Evolutionary conservation across 495 filamentous ascomycete species (phyloP).

Genomic region (Neurospora sp.): DNA sequence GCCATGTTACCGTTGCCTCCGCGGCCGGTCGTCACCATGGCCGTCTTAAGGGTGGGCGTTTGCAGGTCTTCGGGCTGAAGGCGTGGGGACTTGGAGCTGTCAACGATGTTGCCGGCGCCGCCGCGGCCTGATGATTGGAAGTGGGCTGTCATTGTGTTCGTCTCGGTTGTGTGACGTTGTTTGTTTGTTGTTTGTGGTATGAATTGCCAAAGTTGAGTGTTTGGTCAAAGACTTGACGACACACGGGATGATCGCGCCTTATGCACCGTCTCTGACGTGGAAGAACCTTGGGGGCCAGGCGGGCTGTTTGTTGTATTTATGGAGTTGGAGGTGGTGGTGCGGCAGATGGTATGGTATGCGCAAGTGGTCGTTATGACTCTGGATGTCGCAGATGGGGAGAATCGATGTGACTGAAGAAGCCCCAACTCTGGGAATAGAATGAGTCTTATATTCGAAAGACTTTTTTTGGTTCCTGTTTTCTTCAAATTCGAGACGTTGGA

Average conservation of each 20-base stretch:
- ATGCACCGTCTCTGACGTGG: neutral
- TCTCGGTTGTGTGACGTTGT: neutral
- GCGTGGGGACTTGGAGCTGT: constrained; percentile 38
- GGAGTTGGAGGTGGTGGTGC: neutral
- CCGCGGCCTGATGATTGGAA: constrained; percentile 41
- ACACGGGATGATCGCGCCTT: neutral
- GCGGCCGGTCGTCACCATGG: constrained; percentile 71
- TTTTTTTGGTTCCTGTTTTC: neutral
- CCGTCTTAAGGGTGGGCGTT: constrained; percentile 74
- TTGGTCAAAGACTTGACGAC: neutral
- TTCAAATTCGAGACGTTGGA: neutral
- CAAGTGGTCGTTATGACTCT: neutral
- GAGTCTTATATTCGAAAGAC: neutral
- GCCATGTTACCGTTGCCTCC: constrained; percentile 65
- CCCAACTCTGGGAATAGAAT: neutral
- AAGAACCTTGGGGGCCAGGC: neutral
- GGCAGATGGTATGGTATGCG: neutral
- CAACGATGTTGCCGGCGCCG: constrained; percentile 66
- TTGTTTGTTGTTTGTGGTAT: neutral
- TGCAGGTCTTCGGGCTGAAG: constrained; percentile 51
- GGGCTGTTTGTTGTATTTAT: neutral
- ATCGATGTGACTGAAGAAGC: neutral
- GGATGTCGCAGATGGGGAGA: neutral
- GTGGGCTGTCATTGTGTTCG: constrained; percentile 20
- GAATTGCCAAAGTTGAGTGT: neutral